Base-by-base conservation (phyloP, 805 yeast species). In the Debaryomyces hansenii region DNA sequence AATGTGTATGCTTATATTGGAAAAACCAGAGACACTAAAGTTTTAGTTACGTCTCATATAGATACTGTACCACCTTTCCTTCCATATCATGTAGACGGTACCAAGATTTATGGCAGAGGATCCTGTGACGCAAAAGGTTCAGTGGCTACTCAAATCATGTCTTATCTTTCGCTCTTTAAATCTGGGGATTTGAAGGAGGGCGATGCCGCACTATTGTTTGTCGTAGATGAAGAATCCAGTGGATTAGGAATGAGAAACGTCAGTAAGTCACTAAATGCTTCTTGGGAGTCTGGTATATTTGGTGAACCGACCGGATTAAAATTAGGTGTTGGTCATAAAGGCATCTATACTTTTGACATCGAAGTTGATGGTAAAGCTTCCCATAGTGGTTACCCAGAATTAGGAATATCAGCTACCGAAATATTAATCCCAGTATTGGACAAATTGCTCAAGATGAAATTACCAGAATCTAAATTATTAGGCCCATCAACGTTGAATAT, bases 291-390 rank as follows among this genome's bases (percentile, higher is more conserved):
- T 8, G 90, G 77, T 12, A 73, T 85, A 27, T 85, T 84, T 64
- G 90, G 90, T 10, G 91, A 85, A 60, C 91, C 91, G 9, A 85
- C 91, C 0, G 89, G 84, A 52, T 69, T 77, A 58, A 82, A 80
- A 54, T 67, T 85, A 16, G 88, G 86, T 11, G 78, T 77, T 4
- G 90, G 90, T 10, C 91, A 85, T 58, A 85, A 85, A 62, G 89
- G 89, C 12, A 65, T 72, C 32, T 77, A 69, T 37, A 53, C 66
- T 43, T 74, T 77, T 31, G 57, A 67, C 4, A 48, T 82, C 20
- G 49, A 59, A 14, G 79, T 75, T n/a, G 53, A 58, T n/a, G 90
- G 89, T 3, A 69, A 72, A 45, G 78, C 87, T 1, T 67, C 82
- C 4, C 90, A 85, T 57, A 79, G 85, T 2, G 89, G 89, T 1